Evolutionary conservation across 176 grass and related monocot species (phyloP).

Genomic region (Raddia guianensis): DNA sequence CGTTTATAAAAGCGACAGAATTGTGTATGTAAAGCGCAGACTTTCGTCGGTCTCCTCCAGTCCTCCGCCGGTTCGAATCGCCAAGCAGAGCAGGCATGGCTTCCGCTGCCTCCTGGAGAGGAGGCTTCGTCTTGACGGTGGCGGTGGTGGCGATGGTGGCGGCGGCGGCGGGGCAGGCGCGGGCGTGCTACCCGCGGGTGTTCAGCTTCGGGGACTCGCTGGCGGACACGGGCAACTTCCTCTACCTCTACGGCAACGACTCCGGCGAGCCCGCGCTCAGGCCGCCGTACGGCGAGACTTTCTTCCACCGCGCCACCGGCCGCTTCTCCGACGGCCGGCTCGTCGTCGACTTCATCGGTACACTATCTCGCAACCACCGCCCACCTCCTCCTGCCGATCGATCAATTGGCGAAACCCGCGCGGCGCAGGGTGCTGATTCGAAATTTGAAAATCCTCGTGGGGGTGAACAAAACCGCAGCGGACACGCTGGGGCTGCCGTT

Average conservation of each 20-base stretch:
- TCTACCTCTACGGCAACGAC: constrained; percentile 41
- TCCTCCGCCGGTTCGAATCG: neutral
- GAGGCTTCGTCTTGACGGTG: neutral
- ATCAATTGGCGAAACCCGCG: neutral
- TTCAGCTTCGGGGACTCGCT: constrained; percentile 91
- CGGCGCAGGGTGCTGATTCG: neutral
- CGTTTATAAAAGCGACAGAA: neutral
- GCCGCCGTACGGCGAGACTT: constrained; percentile 74
- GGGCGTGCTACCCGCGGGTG: constrained; percentile 58
- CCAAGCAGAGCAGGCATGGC: constrained; percentile 32
- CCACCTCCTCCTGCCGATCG: neutral
- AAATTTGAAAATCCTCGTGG: constrained; percentile 14
- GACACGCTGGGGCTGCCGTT: constrained; percentile 60
- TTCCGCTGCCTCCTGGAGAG: constrained; percentile 9
- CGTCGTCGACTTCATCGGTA: constrained; percentile 83
- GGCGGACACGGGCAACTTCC: constrained; percentile 76
- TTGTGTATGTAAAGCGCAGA: neutral
- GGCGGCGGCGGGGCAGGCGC: neutral
- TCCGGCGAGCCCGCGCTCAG: constrained; percentile 42
- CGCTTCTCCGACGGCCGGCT: constrained; percentile 75
- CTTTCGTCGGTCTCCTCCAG: too few relatives aligned
- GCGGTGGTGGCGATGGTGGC: neutral
- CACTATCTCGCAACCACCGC: neutral
- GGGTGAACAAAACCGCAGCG: constrained; percentile 27
- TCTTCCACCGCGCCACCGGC: constrained; percentile 74